Conservation (phyloP, 805 yeast genomes). For the Metschnikowia similis region DNA sequence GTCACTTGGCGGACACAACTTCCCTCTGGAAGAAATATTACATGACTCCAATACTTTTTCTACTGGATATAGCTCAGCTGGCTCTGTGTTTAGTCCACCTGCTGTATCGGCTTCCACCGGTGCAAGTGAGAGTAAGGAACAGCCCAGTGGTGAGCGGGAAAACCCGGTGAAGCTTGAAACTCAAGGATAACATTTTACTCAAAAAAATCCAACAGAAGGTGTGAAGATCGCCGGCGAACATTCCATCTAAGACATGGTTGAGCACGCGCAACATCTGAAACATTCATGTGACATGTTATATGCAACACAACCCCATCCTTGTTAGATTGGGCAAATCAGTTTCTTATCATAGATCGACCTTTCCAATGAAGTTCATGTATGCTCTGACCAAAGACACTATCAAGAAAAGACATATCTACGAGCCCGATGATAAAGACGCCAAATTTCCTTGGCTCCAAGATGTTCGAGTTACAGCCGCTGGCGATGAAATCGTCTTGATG, state of each 20-base stretch:
- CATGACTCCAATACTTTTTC: not conserved
- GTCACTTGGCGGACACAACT: not conserved
- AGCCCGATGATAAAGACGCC: slow-evolving; percentile 6
- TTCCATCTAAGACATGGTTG: not conserved
- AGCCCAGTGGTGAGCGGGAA: not conserved
- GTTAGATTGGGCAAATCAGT: not conserved
- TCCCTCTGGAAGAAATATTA: not conserved
- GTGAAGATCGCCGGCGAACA: not conserved
- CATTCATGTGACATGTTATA: not conserved
- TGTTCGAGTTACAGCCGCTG: slow-evolving; percentile 7
- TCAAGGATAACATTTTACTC: not conserved
- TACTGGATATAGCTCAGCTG: not conserved
- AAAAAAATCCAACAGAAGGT: not conserved
- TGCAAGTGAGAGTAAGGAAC: not conserved
- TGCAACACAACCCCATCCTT: not conserved
- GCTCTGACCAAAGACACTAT: slow-evolving; percentile 10
- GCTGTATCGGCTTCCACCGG: not conserved
- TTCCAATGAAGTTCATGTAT: slow-evolving; percentile 9
- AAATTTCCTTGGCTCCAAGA: slow-evolving; percentile 13
- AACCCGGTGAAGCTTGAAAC: not conserved
- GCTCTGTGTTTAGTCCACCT: slow-evolving; percentile 1
- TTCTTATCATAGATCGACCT: not conserved
- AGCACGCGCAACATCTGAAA: not conserved
- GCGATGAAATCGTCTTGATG: slow-evolving; percentile 8
- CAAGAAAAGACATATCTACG: slow-evolving; percentile 10